Conservation (phyloP, 331 rosid genomes). For the Phaseolus coccineus region DNA sequence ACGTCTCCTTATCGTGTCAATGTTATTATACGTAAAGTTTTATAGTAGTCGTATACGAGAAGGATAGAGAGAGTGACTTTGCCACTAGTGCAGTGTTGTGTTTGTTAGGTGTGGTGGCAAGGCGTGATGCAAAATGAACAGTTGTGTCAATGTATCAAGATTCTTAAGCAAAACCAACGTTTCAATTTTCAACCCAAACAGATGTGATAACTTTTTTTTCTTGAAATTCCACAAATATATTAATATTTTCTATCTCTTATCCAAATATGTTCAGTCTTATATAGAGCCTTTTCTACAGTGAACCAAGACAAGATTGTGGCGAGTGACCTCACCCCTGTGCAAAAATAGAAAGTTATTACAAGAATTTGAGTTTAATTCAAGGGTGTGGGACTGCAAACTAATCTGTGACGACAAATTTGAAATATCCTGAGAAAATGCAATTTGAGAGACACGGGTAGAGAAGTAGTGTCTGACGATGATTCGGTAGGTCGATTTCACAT, state of each 20-base stretch:
- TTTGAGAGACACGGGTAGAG: neutral
- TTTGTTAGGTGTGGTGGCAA: neutral
- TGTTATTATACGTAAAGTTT: constrained; percentile 20
- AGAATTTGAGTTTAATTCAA: too few species aligned
- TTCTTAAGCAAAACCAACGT: neutral
- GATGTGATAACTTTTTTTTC: too few species aligned
- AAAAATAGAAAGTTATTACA: too few species aligned
- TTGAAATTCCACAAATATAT: too few species aligned
- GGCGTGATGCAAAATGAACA: neutral
- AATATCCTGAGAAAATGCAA: neutral
- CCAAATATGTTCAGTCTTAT: too few species aligned
- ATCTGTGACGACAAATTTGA: neutral
- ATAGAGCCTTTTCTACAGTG: too few species aligned
- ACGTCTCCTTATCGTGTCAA: neutral
- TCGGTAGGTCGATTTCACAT: constrained; percentile 26
- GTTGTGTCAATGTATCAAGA: too few species aligned
- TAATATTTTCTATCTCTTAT: too few species aligned
- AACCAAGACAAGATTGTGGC: too few species aligned
- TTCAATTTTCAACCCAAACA: neutral
- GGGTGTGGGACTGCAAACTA: neutral
- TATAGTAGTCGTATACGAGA: neutral
- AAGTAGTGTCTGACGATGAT: neutral
- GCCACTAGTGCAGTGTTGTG: neutral
- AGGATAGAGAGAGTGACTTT: neutral
- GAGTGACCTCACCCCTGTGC: too few species aligned